These are phyloP conservation scores for Globisporangium canariense DNA, from an alignment of 352 stramenopile species.

Conservation along the genomic window DNA sequence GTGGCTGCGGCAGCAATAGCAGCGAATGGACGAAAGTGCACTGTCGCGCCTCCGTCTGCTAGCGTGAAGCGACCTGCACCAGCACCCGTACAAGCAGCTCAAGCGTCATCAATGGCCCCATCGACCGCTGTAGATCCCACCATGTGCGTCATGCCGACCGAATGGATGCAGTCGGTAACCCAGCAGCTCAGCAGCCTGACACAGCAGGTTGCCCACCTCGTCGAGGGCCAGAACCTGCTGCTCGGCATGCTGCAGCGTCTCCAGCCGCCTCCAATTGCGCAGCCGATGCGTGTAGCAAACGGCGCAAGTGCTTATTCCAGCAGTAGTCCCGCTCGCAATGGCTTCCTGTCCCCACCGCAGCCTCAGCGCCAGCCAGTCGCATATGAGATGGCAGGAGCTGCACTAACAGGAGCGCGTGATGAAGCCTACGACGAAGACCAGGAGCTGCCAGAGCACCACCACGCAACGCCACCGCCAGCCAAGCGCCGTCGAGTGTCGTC, in stretches of 20 bases:
- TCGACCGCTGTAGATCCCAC: neutral
- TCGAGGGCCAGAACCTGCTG: constrained; percentile 15
- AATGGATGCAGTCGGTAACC: constrained; percentile 16
- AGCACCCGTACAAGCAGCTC: neutral
- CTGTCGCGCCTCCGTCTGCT: neutral
- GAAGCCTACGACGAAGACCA: neutral
- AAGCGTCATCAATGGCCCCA: neutral
- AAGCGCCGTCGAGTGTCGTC: constrained; percentile 10
- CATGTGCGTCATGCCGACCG: neutral
- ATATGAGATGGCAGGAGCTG: neutral
- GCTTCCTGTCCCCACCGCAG: neutral
- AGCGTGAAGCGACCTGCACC: neutral
- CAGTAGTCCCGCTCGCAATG: neutral
- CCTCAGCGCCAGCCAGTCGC: neutral
- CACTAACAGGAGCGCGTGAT: neutral
- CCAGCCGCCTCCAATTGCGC: neutral
- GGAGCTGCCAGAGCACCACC: neutral
- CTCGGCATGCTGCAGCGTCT: constrained; percentile 17
- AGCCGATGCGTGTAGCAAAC: neutral
- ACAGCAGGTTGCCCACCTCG: constrained; percentile 11
- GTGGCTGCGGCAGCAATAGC: neutral
- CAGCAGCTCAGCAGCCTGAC: constrained; percentile 8
- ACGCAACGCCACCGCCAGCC: neutral
- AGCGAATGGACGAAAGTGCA: neutral
- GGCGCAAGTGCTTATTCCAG: neutral